Evolutionary conservation across 371 early-diverging fungal species (phyloP).

Genomic region (Umbelopsis sp.): DNA sequence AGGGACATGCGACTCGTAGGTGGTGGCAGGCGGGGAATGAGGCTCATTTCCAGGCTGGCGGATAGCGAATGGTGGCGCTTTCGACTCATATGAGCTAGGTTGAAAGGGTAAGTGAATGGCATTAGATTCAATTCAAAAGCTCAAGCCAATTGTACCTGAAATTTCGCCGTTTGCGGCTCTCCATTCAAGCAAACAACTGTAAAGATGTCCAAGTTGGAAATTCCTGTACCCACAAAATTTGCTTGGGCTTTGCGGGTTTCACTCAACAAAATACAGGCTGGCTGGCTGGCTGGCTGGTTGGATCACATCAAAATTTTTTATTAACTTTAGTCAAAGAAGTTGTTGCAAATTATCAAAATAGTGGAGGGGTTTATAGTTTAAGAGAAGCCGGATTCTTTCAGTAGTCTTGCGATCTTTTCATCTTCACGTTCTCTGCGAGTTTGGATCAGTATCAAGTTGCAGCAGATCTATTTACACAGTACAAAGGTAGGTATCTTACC

Average conservation of each 20-base stretch:
- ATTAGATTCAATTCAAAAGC: not conserved
- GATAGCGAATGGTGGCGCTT: conserved; percentile 4
- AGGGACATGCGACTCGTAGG: not conserved
- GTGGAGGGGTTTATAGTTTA: conserved; percentile 19
- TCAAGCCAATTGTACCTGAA: not conserved
- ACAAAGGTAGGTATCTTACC: conserved; percentile 24
- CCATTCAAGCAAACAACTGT: not conserved
- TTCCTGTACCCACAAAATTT: not conserved
- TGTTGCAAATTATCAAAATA: not conserved
- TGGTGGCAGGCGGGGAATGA: not conserved
- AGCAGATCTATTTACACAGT: not conserved
- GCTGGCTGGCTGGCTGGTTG: too few relatives aligned
- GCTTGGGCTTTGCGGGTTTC: too few relatives aligned
- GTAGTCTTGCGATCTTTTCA: conserved; percentile 56
- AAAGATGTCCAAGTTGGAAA: not conserved
- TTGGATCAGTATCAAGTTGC: not conserved
- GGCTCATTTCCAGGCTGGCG: not conserved
- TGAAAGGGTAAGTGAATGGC: not conserved
- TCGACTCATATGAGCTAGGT: conserved; percentile 6
- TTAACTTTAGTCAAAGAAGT: too few relatives aligned
- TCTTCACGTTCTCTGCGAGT: conserved; percentile 50
- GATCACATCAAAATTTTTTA: too few relatives aligned
- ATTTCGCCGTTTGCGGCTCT: conserved; percentile 15
- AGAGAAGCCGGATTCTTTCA: conserved; percentile 59
- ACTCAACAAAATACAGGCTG: too few relatives aligned